phyloP scores from a whole-genome alignment of 108 stramenopile species.

The Discostella pseudostelligera region DNA sequence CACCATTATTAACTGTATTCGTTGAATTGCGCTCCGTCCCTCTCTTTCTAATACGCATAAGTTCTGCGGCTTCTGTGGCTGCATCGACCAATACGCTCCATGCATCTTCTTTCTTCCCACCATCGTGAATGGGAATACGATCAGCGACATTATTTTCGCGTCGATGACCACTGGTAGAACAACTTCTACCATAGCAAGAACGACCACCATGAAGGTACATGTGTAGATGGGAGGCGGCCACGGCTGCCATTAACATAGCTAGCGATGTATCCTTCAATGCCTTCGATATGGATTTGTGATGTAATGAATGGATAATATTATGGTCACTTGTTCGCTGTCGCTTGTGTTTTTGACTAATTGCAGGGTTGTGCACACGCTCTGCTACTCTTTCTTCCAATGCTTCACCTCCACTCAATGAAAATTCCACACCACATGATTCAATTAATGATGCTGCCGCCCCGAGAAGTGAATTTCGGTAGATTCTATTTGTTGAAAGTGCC shows the following conservation, averaged over 20 bases:
- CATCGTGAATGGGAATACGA: not conserved
- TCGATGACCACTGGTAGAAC: too few species aligned
- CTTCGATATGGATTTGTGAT: constrained; percentile 8
- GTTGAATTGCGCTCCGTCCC: not conserved
- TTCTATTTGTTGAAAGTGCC: constrained; percentile 27
- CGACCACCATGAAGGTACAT: constrained; percentile 5
- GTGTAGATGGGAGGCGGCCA: constrained; percentile 34
- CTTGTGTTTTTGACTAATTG: too few species aligned
- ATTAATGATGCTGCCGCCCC: constrained; percentile 33
- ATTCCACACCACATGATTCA: not conserved
- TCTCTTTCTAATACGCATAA: constrained; percentile 12
- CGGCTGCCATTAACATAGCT: constrained; percentile 40
- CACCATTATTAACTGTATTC: not conserved
- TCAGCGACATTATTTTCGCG: not conserved
- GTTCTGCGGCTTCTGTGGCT: constrained; percentile 23
- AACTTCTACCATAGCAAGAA: not conserved
- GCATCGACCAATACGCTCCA: constrained; percentile 39
- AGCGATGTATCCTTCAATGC: constrained; percentile 30
- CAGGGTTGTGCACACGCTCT: too few species aligned
- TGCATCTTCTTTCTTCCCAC: not conserved
- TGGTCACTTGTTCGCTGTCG: not conserved
- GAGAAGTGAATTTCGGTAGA: constrained; percentile 18
- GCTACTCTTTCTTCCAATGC: too few species aligned
- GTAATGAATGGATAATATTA: too few species aligned
- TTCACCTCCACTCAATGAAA: too few species aligned